phyloP scores from a whole-genome alignment of 2,329 filamentous ascomycete species.

The Nemania sp. region DNA sequence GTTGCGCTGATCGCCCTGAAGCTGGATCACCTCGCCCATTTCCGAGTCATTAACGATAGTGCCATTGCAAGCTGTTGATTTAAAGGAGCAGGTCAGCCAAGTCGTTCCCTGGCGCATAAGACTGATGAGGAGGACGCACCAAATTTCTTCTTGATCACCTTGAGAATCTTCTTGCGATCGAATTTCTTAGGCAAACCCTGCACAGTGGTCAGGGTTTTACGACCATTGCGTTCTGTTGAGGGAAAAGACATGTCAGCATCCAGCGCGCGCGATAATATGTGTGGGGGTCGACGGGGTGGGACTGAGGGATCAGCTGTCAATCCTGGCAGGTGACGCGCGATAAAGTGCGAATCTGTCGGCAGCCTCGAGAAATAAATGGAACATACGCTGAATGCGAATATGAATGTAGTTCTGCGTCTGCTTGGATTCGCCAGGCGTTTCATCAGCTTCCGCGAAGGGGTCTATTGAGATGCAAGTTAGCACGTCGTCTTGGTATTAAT shows the following conservation, averaged over 20 bases:
- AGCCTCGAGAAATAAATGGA: neutral
- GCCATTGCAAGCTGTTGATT: slow-evolving; percentile 96
- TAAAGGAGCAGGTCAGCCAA: slow-evolving; percentile 15
- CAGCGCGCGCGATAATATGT: slow-evolving; percentile 7
- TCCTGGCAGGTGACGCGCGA: slow-evolving; percentile 4
- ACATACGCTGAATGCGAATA: slow-evolving; percentile 98
- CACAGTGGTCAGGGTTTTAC: slow-evolving; percentile 99
- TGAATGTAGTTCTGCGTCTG: slow-evolving; percentile 98
- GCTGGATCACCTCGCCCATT: slow-evolving; percentile 99
- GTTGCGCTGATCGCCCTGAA: slow-evolving; percentile 98
- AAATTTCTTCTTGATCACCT: slow-evolving; percentile 99
- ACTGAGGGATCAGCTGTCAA: slow-evolving; percentile 4
- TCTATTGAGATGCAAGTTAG: slow-evolving; percentile 58
- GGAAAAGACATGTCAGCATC: slow-evolving; percentile 44
- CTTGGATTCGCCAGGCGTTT: slow-evolving; percentile 94
- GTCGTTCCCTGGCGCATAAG: neutral
- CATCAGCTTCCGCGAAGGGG: slow-evolving; percentile 99
- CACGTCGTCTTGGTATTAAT: neutral
- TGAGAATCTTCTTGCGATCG: slow-evolving; percentile 99
- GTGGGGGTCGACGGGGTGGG: slow-evolving; percentile 13
- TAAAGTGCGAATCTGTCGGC: neutral
- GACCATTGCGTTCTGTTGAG: slow-evolving; percentile 96
- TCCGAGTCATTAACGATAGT: slow-evolving; percentile 94
- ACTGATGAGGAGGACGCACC: slow-evolving; percentile 49
- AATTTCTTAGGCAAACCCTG: slow-evolving; percentile 99